These are phyloP conservation scores for Ogataea glucozyma DNA, from an alignment of 805 yeast species.

Conservation along the genomic window DNA sequence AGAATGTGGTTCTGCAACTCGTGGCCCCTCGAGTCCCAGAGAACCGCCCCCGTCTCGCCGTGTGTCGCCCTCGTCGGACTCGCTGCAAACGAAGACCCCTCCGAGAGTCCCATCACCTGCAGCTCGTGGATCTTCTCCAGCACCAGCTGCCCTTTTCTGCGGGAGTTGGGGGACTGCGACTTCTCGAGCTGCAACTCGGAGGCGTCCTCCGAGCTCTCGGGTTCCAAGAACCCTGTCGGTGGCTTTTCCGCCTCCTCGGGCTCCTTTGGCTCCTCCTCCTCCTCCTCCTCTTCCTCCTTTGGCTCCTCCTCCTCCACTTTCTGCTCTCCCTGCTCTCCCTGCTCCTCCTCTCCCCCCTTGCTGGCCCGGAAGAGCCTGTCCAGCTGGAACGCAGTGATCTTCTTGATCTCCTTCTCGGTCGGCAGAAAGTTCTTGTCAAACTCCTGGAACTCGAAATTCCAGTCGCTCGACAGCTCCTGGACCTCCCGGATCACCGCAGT, in stretches of 20 bases:
- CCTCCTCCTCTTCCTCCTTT: slow-evolving; percentile 16
- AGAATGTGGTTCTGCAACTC: slow-evolving; percentile 26
- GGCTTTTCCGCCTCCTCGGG: no score
- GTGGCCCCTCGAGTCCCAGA: slow-evolving; percentile 28
- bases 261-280: slow-evolving; percentile 23
- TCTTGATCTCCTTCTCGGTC: slow-evolving; percentile 87
- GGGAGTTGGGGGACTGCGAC: slow-evolving; percentile 17
- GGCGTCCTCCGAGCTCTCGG: neutral
- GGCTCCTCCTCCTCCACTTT: slow-evolving; percentile 23
- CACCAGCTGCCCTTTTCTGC: slow-evolving; percentile 25
- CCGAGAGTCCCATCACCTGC: slow-evolving; percentile 15
- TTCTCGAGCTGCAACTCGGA: neutral
- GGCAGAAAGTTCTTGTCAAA: slow-evolving; percentile 83
- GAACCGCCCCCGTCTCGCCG: no score
- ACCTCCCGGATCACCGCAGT: slow-evolving; percentile 69
- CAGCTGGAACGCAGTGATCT: slow-evolving; percentile 86
- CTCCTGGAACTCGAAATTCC: slow-evolving; percentile 82
- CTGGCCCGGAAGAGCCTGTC: slow-evolving; percentile 64
- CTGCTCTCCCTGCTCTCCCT: slow-evolving; percentile 20
- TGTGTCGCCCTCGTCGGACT: slow-evolving; percentile 14
- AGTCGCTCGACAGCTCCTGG: slow-evolving; percentile 78
- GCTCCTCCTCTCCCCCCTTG: slow-evolving; percentile 34
- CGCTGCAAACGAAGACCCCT: slow-evolving; percentile 3
- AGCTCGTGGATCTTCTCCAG: slow-evolving; percentile 29
- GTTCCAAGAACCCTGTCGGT: no score